Evolutionary conservation across 179 eudicot genomes (phyloP).

Genomic region (Beta lomatogona): DNA sequence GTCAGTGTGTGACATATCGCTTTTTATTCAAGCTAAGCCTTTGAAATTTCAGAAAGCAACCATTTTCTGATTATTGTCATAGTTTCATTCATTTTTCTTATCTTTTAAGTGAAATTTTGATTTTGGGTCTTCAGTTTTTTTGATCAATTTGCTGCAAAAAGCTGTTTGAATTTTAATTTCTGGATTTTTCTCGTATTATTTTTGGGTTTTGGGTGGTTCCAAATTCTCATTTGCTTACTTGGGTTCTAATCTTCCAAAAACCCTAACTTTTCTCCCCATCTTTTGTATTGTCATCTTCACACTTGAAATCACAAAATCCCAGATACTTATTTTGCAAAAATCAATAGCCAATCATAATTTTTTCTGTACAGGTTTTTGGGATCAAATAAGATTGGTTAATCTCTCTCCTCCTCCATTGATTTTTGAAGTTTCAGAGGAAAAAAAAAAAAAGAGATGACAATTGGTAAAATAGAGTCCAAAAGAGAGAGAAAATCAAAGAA

Average conservation of each 20-base stretch:
- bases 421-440: neutral
- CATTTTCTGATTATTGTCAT: neutral
- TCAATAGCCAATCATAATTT: constrained; percentile 11
- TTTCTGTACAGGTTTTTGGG: neutral
- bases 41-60: too few relatives aligned
- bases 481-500: constrained; percentile 35
- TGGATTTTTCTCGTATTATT: neutral
- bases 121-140: neutral
- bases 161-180: neutral
- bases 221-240: constrained; percentile 7
- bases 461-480: constrained; percentile 28
- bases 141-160: neutral
- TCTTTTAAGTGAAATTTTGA: neutral
- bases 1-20: too few relatives aligned
- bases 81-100: neutral
- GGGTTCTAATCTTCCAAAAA: neutral
- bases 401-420: neutral
- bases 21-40: too few relatives aligned
- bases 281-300: neutral
- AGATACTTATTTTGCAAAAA: constrained; percentile 10
- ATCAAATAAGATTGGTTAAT: constrained; percentile 1
- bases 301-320: constrained; percentile 2
- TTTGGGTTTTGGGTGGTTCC: neutral
- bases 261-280: constrained; percentile 3
- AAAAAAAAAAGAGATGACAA: constrained; percentile 26